Evolutionary conservation across 129 eudicot species (phyloP).

Genomic region (Chrysanthemum seticuspe): DNA sequence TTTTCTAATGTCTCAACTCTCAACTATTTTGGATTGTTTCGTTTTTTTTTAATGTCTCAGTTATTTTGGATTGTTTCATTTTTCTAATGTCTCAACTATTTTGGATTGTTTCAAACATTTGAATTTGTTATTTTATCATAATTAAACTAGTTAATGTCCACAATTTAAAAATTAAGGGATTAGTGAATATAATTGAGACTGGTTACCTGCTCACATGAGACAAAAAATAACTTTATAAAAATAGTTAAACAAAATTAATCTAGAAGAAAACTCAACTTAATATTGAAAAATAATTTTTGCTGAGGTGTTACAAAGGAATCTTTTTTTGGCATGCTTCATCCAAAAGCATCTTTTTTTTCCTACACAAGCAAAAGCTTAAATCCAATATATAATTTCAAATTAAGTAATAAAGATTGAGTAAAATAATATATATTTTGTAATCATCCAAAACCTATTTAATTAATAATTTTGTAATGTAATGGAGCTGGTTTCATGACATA

Average conservation of each 20-base stretch:
- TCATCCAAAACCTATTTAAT: no score
- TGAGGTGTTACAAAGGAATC: constrained; percentile 20
- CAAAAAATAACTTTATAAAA: constrained; percentile 18
- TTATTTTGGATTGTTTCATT: no score
- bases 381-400: constrained; percentile 11
- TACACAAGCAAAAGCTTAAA: constrained; percentile 21
- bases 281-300: not conserved
- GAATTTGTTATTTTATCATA: not conserved
- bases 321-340: constrained; percentile 27
- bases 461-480: no score
- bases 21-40: no score
- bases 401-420: not conserved
- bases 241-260: constrained; percentile 1
- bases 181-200: constrained; percentile 22
- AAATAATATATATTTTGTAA: not conserved
- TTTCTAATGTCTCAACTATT: no score
- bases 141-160: constrained; percentile 15
- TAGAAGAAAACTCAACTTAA: not conserved
- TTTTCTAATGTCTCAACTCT: not conserved
- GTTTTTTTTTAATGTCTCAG: no score
- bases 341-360: constrained; percentile 14
- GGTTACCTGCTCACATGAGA: constrained; percentile 27
- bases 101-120: constrained; percentile 13
- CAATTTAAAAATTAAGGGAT: constrained; percentile 11
- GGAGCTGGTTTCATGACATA: no score